Evolutionary conservation across 139 green algal species (phyloP), one percentile per base, ranked within the genome.

Genomic region (Desmodesmus armatus): DNA sequence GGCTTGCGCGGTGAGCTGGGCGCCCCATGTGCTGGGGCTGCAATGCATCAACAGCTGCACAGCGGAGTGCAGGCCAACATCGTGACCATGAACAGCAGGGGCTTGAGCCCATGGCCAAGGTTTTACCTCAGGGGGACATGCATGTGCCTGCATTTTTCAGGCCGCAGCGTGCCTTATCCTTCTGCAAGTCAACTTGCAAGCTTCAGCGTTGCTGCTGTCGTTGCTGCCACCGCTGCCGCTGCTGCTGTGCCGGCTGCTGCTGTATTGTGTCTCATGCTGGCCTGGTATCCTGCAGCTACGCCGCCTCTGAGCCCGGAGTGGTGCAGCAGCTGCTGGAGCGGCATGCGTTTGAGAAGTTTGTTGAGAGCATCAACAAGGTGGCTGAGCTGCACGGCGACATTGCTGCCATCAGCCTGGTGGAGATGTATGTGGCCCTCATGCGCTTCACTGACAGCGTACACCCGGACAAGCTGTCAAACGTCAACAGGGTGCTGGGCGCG

Each of bases 351-450:
- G 82, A 76, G 23, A 94, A 95, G 85, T 91, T 98, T 66, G 91
- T 84, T 58, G 80, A 58, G 5, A 88, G 90, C 40, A 94, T 93
- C 0, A 79, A 83, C 33, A 92, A 92, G 77, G 89, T 92, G 4
- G 85, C 93, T 25, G 90, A 92, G 72, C 85, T 90, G 44, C 93
- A 97, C 44, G 53, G 84, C 0, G 92, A 95, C 51, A 95, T 97
- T 90, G 69, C 80, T 41, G 51, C 80, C 7, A 51, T 79, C 7
- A 53, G 29, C 84, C 92, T 55, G 86, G 94, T 96, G 41, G 92
- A 95, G 44, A 95, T 99, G 87, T 96, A 97, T 87, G 90, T 91
- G 7, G 94, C 95, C 13, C 88, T 99, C 53, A 87, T 97, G 87
- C 82, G 86, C 40, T 99, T 99, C 88, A 93, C 92, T 0, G 92